These are phyloP conservation scores for Camelina laxa DNA, from an alignment of 345 rosid species.

Conservation along the genomic window DNA sequence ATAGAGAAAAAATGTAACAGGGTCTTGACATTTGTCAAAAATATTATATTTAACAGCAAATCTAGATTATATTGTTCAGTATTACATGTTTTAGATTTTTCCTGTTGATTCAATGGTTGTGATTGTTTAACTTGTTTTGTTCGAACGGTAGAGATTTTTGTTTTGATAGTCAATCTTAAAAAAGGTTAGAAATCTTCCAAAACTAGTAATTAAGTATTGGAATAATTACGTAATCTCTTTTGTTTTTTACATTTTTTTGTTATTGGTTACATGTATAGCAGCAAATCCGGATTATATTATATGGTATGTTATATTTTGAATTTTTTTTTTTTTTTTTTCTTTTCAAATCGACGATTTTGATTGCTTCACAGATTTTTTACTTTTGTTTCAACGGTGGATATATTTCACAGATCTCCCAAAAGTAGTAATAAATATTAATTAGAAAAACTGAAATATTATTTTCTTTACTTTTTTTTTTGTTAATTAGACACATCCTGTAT, in stretches of 20 bases:
- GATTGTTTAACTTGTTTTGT: background rate
- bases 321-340: background rate
- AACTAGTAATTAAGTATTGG: background rate
- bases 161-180: background rate
- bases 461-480: background rate
- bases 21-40: slow-evolving; percentile 25
- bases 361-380: background rate
- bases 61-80: background rate
- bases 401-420: too few relatives aligned
- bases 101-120: background rate
- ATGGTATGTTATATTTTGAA: background rate
- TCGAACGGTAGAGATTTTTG: background rate
- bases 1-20: background rate
- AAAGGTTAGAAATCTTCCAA: background rate
- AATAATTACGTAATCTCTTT: background rate
- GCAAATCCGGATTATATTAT: background rate
- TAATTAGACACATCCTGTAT: background rate
- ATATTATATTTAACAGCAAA: background rate
- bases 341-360: background rate
- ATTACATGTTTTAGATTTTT: background rate
- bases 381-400: background rate
- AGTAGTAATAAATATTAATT: too few relatives aligned
- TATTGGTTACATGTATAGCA: background rate
- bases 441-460: too few relatives aligned
- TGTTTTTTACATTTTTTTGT: background rate